These are phyloP conservation scores for Rhodotorula mucilaginosa DNA, from an alignment of 1,284 basidiomycete genomes.

Conservation along the genomic window DNA sequence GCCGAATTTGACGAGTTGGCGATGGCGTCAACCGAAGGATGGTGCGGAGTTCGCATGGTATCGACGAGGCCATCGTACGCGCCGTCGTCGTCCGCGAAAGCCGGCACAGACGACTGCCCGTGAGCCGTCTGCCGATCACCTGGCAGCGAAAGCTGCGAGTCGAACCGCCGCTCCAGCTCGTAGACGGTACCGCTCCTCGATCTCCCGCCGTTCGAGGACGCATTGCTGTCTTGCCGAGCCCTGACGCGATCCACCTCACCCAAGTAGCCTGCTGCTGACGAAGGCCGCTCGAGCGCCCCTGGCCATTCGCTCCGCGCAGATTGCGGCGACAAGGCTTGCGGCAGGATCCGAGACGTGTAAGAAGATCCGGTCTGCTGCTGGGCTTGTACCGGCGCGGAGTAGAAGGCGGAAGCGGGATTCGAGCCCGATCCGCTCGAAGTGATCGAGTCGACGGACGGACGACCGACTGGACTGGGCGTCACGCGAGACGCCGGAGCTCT, in stretches of 20 bases:
- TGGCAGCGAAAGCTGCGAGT: not conserved
- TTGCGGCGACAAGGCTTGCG: not conserved
- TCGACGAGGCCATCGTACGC: conserved; percentile 21
- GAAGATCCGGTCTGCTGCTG: conserved; percentile 6
- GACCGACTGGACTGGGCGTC: not conserved
- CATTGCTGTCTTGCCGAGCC: not conserved
- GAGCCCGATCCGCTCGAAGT: not conserved
- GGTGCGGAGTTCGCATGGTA: not conserved
- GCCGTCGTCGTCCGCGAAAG: conserved; percentile 25
- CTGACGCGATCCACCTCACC: not conserved
- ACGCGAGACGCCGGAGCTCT: not conserved
- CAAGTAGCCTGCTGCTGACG: not conserved
- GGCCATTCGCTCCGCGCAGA: not conserved
- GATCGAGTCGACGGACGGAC: not conserved
- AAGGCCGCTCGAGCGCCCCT: not conserved
- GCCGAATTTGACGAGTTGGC: not conserved
- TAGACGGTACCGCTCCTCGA: not conserved
- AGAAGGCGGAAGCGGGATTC: conserved; percentile 23
- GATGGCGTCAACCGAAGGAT: not conserved
- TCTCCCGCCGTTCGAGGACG: not conserved
- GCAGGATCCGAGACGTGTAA: not conserved
- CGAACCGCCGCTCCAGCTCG: not conserved
- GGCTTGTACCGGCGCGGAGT: conserved; percentile 23
- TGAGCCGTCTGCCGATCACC: not conserved
- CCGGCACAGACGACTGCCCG: conserved; percentile 6